These are phyloP conservation scores for Solanum appendiculatum DNA, from an alignment of 257 asterid genomes.

Conservation along the genomic window DNA sequence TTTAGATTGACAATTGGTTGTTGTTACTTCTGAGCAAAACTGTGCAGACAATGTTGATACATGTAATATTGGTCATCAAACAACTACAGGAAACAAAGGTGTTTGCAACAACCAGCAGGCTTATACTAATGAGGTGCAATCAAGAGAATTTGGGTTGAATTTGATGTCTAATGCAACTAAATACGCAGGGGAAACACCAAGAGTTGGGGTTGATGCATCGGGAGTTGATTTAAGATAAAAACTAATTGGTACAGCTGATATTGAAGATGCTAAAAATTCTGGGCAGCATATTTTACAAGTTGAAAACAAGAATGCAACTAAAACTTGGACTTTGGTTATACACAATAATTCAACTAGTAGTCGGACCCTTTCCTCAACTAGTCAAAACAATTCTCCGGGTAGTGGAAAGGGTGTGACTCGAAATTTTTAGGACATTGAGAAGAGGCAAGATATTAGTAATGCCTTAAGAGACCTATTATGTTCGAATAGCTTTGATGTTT, in stretches of 20 bases:
- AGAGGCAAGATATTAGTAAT: too few species aligned
- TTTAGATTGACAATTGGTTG: background rate
- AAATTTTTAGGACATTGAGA: background rate
- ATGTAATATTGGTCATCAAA: background rate
- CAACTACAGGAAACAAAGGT: too few species aligned
- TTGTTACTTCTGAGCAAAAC: background rate
- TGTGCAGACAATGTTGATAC: background rate
- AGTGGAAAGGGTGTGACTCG: background rate
- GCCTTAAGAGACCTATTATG: background rate
- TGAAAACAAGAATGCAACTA: background rate
- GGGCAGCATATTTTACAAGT: background rate
- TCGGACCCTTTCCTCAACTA: background rate
- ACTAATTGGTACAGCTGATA: background rate
- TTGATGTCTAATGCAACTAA: background rate
- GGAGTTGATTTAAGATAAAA: background rate
- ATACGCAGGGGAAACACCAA: background rate
- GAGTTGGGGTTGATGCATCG: background rate
- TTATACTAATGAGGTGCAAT: background rate
- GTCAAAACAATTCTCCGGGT: background rate
- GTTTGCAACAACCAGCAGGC: background rate
- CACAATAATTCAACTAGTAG: background rate
- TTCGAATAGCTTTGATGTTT: too few species aligned
- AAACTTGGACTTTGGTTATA: background rate
- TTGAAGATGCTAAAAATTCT: background rate
- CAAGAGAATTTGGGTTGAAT: background rate